These are phyloP conservation scores for Gaertneriomyces semiglobifer DNA, from an alignment of 192 early-diverging fungal genomes.

Conservation along the genomic window DNA sequence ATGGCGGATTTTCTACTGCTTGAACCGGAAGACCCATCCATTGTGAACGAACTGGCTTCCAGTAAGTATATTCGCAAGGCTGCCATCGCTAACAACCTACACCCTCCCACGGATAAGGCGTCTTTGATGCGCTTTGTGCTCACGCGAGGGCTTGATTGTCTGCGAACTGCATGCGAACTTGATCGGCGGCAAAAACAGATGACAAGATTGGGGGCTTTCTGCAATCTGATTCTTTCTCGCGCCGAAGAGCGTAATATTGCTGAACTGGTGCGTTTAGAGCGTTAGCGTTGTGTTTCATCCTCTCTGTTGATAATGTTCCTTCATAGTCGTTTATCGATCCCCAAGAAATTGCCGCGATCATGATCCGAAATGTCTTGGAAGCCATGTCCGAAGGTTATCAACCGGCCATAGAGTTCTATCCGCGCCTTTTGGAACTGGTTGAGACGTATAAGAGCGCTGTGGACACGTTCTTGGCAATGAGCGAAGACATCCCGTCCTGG, in stretches of 20 bases:
- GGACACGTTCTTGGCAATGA: constrained; percentile 22
- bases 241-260: constrained; percentile 21
- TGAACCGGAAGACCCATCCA: neutral
- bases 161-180: neutral
- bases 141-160: neutral
- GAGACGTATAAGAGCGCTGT: constrained; percentile 45
- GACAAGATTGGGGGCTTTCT: constrained; percentile 29
- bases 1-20: too few relatives aligned
- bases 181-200: neutral
- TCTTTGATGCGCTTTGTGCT: neutral
- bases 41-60: neutral
- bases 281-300: neutral
- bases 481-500: constrained; percentile 47
- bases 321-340: neutral
- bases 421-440: constrained; percentile 66
- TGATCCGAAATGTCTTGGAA: constrained; percentile 36
- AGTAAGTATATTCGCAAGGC: constrained; percentile 21
- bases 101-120: neutral
- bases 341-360: neutral
- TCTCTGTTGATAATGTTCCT: neutral
- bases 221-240: constrained; percentile 47
- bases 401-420: constrained; percentile 63
- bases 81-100: neutral
- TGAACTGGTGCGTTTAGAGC: neutral
- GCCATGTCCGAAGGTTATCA: constrained; percentile 53